These are phyloP conservation scores for Cercospora canescens DNA, from an alignment of 2,329 filamentous ascomycete species.

Conservation along the genomic window DNA sequence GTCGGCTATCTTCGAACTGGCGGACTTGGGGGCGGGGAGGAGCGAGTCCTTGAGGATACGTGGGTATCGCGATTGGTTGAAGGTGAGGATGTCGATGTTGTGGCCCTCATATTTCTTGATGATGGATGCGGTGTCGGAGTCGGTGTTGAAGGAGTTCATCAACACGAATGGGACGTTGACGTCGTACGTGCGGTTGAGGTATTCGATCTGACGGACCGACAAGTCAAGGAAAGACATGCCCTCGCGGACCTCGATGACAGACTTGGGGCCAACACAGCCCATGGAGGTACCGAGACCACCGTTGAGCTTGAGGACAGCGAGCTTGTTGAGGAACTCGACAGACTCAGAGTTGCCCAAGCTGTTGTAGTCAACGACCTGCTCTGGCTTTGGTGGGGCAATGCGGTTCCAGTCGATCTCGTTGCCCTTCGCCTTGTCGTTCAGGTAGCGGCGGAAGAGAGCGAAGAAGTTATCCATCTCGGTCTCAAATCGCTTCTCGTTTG, in stretches of 20 bases:
- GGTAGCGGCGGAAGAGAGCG: conserved; percentile 93
- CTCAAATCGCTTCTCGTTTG: conserved; percentile 71
- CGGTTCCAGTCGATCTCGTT: conserved; percentile 95
- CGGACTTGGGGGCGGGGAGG: conserved; percentile 88
- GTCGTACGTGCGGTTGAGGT: conserved; percentile 95
- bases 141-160: conserved; percentile 99
- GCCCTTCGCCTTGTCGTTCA: conserved; percentile 99
- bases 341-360: conserved; percentile 86
- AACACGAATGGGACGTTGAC: conserved; percentile 98
- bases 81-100: conserved; percentile 98
- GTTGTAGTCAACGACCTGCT: conserved; percentile 94
- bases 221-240: conserved; percentile 99
- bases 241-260: conserved; percentile 98
- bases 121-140: conserved; percentile 95
- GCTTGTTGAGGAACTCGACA: conserved; percentile 92
- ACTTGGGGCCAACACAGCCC: conserved; percentile 99
- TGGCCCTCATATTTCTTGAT: conserved; percentile 99
- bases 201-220: conserved; percentile 98
- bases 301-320: conserved; percentile 98
- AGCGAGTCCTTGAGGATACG: conserved; percentile 98
- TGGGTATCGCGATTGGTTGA: conserved; percentile 99
- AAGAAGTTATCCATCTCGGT: conserved; percentile 99
- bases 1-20: conserved; percentile 83
- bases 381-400: conserved; percentile 88
- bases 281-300: conserved; percentile 99